phyloP scores from a whole-genome alignment of 768 basidiomycete genomes.

The Russula emetica region DNA sequence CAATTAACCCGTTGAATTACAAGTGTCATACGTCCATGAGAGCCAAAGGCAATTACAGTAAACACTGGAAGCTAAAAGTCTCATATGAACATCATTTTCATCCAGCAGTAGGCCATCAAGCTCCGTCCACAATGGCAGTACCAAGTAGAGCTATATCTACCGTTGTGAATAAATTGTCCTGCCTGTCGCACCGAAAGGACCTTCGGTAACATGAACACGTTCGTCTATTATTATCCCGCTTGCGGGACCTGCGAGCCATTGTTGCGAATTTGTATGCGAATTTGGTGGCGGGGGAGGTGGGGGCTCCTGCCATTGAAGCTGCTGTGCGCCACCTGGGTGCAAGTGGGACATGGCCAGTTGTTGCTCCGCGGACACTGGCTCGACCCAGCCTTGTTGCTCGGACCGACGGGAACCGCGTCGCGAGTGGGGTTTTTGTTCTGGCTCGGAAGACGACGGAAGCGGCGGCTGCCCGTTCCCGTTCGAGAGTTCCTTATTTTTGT shows the following conservation, averaged over 20 bases:
- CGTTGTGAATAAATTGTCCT: slow-evolving; percentile 29
- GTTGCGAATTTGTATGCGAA: slow-evolving; percentile 15
- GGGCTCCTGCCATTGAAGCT: slow-evolving; percentile 16
- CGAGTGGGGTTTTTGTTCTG: slow-evolving; percentile 11
- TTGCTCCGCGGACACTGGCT: slow-evolving; percentile 1
- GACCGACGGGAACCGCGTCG: slow-evolving; percentile 26
- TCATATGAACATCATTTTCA: background rate
- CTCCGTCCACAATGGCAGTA: background rate
- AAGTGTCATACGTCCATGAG: slow-evolving; percentile 14
- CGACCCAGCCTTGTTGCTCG: slow-evolving; percentile 17
- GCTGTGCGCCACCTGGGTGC: slow-evolving; percentile 6
- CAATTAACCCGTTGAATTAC: slow-evolving; percentile 4
- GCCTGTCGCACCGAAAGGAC: slow-evolving; percentile 26
- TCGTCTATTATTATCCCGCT: slow-evolving; percentile 26
- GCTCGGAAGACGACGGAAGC: slow-evolving; percentile 3
- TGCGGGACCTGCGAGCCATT: slow-evolving; percentile 28
- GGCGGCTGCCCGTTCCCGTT: slow-evolving; percentile 7
- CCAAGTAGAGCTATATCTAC: slow-evolving; percentile 8
- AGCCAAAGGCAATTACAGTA: background rate
- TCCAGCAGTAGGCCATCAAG: background rate
- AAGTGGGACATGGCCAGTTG: slow-evolving; percentile 1
- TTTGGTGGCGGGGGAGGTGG: slow-evolving; percentile 5
- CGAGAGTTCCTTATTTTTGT: slow-evolving; percentile 21
- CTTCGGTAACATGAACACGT: slow-evolving; percentile 21
- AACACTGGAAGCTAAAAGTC: background rate